These are phyloP conservation scores for Mucor lusitanicus DNA, from an alignment of 371 early-diverging fungal genomes.

Conservation along the genomic window DNA sequence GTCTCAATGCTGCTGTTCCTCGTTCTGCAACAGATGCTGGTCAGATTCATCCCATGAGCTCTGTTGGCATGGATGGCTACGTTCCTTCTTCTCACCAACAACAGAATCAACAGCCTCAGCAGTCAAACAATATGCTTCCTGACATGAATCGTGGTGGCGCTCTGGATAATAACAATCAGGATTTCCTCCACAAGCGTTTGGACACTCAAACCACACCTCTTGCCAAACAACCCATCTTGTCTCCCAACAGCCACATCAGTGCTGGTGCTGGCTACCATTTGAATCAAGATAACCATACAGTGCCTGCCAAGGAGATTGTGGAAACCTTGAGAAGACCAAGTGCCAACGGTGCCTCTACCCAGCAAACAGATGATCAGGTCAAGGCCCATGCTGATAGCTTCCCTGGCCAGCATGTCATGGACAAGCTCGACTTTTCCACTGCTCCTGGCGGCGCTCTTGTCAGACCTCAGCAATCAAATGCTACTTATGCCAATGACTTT, in stretches of 20 bases:
- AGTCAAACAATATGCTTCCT: background rate
- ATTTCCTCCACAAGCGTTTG: background rate
- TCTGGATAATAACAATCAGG: background rate
- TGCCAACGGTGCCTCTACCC: background rate
- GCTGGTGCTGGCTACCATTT: background rate
- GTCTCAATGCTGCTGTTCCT: background rate
- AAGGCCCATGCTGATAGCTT: background rate
- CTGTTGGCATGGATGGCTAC: background rate
- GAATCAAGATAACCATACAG: background rate
- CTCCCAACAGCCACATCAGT: background rate
- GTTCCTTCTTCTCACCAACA: background rate
- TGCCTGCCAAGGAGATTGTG: background rate
- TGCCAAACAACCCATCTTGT: background rate
- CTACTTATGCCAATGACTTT: background rate
- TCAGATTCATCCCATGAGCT: background rate
- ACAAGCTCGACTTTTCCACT: background rate
- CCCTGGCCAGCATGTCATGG: background rate
- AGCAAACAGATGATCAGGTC: background rate
- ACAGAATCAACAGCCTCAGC: background rate
- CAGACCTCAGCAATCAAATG: background rate
- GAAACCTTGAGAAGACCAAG: background rate
- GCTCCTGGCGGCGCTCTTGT: background rate
- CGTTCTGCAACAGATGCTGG: background rate
- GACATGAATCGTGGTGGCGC: background rate
- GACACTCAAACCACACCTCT: background rate